A percentile compares a stretch with the other conserved stretches of the same genome.
Evolutionary conservation across 2,329 filamentous ascomycete genomes (phyloP).

Genomic region (Colletotrichum orchidophilum): DNA sequence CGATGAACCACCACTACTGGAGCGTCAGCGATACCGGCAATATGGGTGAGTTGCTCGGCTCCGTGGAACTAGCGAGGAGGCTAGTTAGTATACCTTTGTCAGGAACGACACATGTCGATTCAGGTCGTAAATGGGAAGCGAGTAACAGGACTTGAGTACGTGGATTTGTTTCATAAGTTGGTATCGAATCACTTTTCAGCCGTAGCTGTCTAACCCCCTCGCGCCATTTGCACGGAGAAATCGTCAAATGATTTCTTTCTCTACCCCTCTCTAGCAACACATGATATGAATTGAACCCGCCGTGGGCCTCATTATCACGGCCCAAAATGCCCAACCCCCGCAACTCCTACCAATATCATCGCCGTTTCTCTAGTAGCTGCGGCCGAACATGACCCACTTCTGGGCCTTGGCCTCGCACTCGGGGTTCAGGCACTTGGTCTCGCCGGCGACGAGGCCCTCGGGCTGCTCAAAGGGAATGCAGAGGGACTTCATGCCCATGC

Average conservation of each 20-base stretch:
- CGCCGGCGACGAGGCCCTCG: conserved; percentile 77
- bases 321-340: conserved; percentile 27
- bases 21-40: too few relatives aligned
- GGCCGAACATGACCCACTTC: conserved; percentile 93
- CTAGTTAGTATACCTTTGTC: too few relatives aligned
- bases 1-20: too few relatives aligned
- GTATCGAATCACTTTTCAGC: conserved; percentile 32
- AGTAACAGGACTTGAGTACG: background rate
- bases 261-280: conserved; percentile 21
- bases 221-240: background rate
- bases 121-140: background rate
- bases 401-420: conserved; percentile 81
- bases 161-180: conserved; percentile 17
- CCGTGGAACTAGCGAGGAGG: too few relatives aligned
- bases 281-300: conserved; percentile 24
- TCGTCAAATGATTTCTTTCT: background rate
- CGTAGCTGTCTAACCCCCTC: conserved; percentile 7
- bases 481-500: conserved; percentile 74
- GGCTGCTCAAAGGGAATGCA: conserved; percentile 86
- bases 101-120: background rate
- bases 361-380: conserved; percentile 63
- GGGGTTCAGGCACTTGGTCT: conserved; percentile 92
- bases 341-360: conserved; percentile 30
- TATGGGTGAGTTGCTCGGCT: too few relatives aligned
- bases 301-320: conserved; percentile 20